phyloP scores from a whole-genome alignment of 306 rosid genomes.

The Pachyrhizus erosus region DNA sequence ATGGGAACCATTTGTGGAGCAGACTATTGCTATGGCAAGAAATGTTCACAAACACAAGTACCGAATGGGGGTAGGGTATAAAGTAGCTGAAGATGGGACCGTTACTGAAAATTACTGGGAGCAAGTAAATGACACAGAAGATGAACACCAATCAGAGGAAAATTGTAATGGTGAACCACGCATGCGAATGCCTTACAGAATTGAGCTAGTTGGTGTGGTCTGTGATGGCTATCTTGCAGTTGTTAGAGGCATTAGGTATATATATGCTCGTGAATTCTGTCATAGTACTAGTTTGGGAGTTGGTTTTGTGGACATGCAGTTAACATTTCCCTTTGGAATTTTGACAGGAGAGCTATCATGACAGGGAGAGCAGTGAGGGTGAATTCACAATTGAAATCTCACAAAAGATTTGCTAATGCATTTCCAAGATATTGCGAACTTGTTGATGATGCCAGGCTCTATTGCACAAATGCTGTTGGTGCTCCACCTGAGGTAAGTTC shows the following conservation, averaged over 20 bases:
- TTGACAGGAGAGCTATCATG: constrained; percentile 82
- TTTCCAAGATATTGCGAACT: constrained; percentile 72
- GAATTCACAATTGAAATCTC: constrained; percentile 84
- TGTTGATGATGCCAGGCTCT: constrained; percentile 84
- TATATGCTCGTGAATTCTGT: neutral
- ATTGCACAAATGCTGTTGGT: constrained; percentile 57
- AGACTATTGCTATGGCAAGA: constrained; percentile 83
- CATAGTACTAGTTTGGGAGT: neutral
- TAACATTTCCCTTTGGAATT: constrained; percentile 25
- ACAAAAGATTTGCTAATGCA: constrained; percentile 91
- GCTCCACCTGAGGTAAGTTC: constrained; percentile 74
- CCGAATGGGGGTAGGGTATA: constrained; percentile 91
- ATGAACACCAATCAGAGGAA: neutral
- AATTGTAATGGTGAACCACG: constrained; percentile 9
- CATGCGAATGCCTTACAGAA: constrained; percentile 71
- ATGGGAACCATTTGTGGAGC: constrained; percentile 87
- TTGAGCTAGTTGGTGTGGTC: constrained; percentile 92
- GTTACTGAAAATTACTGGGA: constrained; percentile 85
- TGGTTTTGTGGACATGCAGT: neutral
- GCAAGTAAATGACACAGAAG: constrained; percentile 56
- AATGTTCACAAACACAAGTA: constrained; percentile 76
- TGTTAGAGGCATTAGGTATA: constrained; percentile 89
- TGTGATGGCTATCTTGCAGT: constrained; percentile 95
- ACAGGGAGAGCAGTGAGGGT: constrained; percentile 89
- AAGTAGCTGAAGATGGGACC: constrained; percentile 68